phyloP scores from a whole-genome alignment of 2,329 filamentous ascomycete species.

The Fusarium multiceps region DNA sequence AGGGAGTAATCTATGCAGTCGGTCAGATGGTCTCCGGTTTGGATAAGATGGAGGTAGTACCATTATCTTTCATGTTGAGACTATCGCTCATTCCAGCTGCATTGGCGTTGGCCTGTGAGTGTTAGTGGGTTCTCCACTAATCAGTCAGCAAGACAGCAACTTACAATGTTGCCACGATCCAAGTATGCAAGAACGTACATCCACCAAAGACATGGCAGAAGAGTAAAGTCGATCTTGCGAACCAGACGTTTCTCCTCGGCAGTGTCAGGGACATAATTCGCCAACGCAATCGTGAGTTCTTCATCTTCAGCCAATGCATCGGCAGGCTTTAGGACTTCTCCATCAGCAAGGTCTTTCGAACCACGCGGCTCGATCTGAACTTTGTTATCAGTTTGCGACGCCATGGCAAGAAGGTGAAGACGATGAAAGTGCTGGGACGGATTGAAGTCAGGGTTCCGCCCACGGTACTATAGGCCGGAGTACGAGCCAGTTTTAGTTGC shows the following conservation, averaged over 20 bases:
- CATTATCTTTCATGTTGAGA: background rate
- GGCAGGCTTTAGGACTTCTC: too few relatives aligned
- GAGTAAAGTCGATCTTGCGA: conserved; percentile 58
- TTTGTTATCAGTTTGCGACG: too few relatives aligned
- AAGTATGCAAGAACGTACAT: conserved; percentile 48
- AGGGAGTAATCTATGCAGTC: background rate
- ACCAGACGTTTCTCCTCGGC: conserved; percentile 53
- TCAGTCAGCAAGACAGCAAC: background rate
- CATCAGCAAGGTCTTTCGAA: too few relatives aligned
- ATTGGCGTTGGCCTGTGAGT: background rate
- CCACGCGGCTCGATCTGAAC: too few relatives aligned
- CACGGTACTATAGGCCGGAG: too few relatives aligned
- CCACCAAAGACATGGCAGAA: conserved; percentile 60
- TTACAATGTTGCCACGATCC: conserved; percentile 47
- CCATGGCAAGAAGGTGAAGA: too few relatives aligned
- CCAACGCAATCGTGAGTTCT: conserved; percentile 8
- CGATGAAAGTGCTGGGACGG: accelerated
- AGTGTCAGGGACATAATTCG: conserved; percentile 25
- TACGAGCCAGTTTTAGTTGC: background rate
- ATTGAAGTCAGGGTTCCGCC: too few relatives aligned
- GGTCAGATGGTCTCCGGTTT: too few relatives aligned
- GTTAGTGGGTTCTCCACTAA: background rate
- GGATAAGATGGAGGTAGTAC: too few relatives aligned
- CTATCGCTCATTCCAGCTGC: conserved; percentile 5
- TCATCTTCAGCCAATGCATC: background rate